Evolutionary conservation across 1,284 basidiomycete genomes (phyloP), one percentile per base, ranked within the genome.

Genomic region (Macrocystidia cucumis): DNA sequence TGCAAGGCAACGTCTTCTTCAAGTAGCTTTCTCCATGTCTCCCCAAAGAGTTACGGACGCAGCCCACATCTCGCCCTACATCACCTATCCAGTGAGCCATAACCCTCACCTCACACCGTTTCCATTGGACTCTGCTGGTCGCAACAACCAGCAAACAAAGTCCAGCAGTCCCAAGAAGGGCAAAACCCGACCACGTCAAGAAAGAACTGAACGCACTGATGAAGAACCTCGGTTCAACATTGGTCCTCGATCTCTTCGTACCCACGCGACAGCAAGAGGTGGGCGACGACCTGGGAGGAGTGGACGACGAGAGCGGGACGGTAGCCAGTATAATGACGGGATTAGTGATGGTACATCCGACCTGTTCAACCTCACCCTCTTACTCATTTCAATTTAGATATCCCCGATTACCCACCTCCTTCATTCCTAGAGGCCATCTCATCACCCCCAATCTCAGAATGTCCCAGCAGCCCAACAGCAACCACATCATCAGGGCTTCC

Each of bases 391-490:
- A 17, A 32, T 19, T 18, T 21, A 63, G 60, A 47, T 35, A 56
- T 74, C 36, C 73, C 74, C 13, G 64, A 74, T 49, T 73, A 74
- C 41, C 74, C 74, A 5, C 74, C 74, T 9, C 74, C 74, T 24
- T 66, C 72, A 1, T 77, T 75, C 48, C 66, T 66, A 37, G 74
- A 77, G 48, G 72, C 74, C 11, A 69, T 72, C 24, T 60, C 54
- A 7, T 53, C 51, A 11, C 48, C 52, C 7, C 40, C 55, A 3
- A 21, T 56, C 11, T 55, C 59, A n/a, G 44, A 54, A 8, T 53
- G 47, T 18, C 46, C 57, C 5, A 57, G 54, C 37, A 55, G 54
- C 13, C 38, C 51, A 20, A 57, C 60, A 14, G 41, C 55, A 34
- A 43, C 12, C 23, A 32, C 8, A 21, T 22, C 13, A 19, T 18